Conservation (phyloP, 768 basidiomycete species). For the Mycena alexandri region DNA sequence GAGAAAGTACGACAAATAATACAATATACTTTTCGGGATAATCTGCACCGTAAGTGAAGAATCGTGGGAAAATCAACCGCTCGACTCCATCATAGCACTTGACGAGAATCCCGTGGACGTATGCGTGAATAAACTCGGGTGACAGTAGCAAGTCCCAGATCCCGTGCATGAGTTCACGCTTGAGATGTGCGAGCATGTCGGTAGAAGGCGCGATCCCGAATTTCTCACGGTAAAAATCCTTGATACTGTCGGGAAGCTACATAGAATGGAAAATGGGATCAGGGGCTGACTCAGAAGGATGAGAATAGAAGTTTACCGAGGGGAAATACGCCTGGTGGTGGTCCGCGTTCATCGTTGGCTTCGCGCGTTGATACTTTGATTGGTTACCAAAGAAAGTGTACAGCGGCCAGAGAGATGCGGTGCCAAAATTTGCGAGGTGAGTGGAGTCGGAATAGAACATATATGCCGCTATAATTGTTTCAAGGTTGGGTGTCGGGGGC, state of each 20-base stretch:
- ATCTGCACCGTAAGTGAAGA: constrained; percentile 47
- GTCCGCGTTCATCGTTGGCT: constrained; percentile 15
- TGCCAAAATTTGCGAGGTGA: constrained; percentile 42
- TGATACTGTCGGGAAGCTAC: constrained; percentile 43
- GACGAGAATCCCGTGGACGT: constrained; percentile 41
- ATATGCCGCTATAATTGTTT: constrained; percentile 36
- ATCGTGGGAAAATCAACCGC: constrained; percentile 41
- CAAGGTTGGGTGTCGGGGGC: constrained; percentile 12
- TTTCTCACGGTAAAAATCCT: constrained; percentile 36
- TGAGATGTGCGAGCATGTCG: constrained; percentile 41
- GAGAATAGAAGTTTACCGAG: constrained; percentile 30
- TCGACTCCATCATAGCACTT: constrained; percentile 41
- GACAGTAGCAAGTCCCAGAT: constrained; percentile 43
- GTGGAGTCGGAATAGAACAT: constrained; percentile 48
- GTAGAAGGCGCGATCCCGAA: constrained; percentile 29
- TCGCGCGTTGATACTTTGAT: background rate
- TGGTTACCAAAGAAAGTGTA: constrained; percentile 24
- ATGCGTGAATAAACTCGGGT: constrained; percentile 44
- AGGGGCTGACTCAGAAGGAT: too few species aligned
- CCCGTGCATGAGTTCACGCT: constrained; percentile 45
- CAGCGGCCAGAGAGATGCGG: constrained; percentile 32
- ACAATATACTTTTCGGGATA: constrained; percentile 47
- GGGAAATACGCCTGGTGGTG: constrained; percentile 44
- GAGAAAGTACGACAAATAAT: background rate
- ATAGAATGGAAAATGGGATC: background rate